Evolutionary conservation across 192 early-diverging fungal genomes (phyloP).

Genomic region (Backusella morwellensis): DNA sequence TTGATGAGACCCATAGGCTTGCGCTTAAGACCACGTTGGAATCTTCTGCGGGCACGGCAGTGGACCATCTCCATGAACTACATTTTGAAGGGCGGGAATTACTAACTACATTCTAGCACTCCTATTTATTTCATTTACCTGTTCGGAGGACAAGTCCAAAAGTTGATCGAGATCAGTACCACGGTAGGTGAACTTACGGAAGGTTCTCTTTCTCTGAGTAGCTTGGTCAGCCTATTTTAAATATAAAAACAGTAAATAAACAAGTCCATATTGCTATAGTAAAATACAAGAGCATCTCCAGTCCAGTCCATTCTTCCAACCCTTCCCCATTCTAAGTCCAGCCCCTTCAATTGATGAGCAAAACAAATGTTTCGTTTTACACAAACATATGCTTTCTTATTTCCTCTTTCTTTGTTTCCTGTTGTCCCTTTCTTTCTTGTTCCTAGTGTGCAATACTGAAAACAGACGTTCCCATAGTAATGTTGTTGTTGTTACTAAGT

Average conservation of each 20-base stretch:
- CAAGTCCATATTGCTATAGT: neutral
- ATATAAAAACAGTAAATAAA: neutral
- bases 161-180: constrained; percentile 96
- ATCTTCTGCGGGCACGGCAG: constrained; percentile 94
- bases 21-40: constrained; percentile 97
- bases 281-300: neutral
- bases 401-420: neutral
- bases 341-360: neutral
- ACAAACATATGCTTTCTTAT: neutral
- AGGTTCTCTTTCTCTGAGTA: constrained; percentile 85
- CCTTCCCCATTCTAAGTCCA: neutral
- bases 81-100: neutral
- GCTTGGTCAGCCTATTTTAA: constrained; percentile 24
- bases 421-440: neutral
- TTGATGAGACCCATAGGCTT: constrained; percentile 99
- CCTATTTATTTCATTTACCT: constrained; percentile 38
- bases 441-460: neutral
- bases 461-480: neutral
- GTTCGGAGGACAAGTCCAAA: constrained; percentile 88
- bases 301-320: neutral
- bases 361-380: neutral
- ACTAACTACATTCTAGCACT: neutral
- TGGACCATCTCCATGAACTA: constrained; percentile 93
- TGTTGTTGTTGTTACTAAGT: neutral
- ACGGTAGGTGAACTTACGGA: constrained; percentile 98